These are phyloP conservation scores for Silene latifolia DNA, from an alignment of 148 eudicot genomes.

Conservation along the genomic window DNA sequence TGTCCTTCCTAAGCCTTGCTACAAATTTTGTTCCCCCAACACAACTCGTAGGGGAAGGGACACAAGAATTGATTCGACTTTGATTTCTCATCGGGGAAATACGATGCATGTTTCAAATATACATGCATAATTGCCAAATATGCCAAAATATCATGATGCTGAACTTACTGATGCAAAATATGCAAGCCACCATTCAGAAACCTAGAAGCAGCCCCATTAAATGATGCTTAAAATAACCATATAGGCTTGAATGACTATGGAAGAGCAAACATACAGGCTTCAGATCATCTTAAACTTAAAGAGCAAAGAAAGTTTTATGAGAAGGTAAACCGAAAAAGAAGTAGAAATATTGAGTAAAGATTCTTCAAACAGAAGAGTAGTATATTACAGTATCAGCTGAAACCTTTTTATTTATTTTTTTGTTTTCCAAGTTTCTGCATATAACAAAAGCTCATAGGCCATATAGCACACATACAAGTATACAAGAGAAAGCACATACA, in stretches of 20 bases:
- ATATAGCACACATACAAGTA: constrained; percentile 4
- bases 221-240: no score
- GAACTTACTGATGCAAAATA: no score
- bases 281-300: not conserved
- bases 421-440: not conserved
- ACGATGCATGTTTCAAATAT: no score
- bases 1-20: no score
- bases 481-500: constrained; percentile 7
- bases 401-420: not conserved
- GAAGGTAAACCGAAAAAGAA: not conserved
- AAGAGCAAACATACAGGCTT: not conserved
- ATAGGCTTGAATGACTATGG: not conserved
- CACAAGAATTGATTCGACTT: no score
- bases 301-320: not conserved
- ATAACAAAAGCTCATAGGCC: constrained; percentile 3
- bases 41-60: no score
- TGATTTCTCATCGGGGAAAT: no score
- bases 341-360: not conserved
- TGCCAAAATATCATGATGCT: not conserved
- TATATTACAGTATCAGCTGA: not conserved
- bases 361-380: not conserved
- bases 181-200: no score
- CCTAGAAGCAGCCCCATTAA: no score
- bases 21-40: no score
- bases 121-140: no score